Conservation (phyloP, 345 rosid species). For the Populus nigra region DNA sequence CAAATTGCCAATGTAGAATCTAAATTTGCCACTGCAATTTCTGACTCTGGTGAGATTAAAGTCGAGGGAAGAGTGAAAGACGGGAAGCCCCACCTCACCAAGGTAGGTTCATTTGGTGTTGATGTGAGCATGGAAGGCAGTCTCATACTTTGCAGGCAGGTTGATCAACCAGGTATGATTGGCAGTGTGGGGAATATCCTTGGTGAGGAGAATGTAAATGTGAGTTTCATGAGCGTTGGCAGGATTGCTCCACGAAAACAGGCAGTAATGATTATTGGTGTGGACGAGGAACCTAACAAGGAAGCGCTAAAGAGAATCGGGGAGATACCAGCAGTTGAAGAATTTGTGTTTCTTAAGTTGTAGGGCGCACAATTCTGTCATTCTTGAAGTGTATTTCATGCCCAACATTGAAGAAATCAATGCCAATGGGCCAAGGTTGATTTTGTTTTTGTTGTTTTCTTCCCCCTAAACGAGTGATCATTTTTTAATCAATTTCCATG, state of each 20-base stretch:
- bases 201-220: slow-evolving; percentile 28
- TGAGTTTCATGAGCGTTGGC: slow-evolving; percentile 29
- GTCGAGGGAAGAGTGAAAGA: slow-evolving; percentile 28
- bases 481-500: not conserved
- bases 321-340: slow-evolving; percentile 17
- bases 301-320: slow-evolving; percentile 14
- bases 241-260: slow-evolving; percentile 24
- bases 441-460: not conserved
- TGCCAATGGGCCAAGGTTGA: not conserved
- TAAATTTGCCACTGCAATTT: slow-evolving; percentile 24
- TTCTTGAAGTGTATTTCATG: not conserved
- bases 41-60: slow-evolving; percentile 23
- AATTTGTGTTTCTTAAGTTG: slow-evolving; percentile 25
- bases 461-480: not conserved
- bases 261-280: slow-evolving; percentile 27
- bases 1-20: slow-evolving; percentile 30
- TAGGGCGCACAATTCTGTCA: not conserved
- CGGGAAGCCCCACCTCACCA: slow-evolving; percentile 22
- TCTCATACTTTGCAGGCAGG: slow-evolving; percentile 22
- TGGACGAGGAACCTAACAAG: slow-evolving; percentile 27
- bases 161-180: slow-evolving; percentile 28
- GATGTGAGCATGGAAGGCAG: slow-evolving; percentile 31
- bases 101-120: slow-evolving; percentile 23
- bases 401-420: not conserved
- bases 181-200: slow-evolving; percentile 26